Conservation (phyloP, 208 protist species). For the Trypanosomatidae sp. region DNA sequence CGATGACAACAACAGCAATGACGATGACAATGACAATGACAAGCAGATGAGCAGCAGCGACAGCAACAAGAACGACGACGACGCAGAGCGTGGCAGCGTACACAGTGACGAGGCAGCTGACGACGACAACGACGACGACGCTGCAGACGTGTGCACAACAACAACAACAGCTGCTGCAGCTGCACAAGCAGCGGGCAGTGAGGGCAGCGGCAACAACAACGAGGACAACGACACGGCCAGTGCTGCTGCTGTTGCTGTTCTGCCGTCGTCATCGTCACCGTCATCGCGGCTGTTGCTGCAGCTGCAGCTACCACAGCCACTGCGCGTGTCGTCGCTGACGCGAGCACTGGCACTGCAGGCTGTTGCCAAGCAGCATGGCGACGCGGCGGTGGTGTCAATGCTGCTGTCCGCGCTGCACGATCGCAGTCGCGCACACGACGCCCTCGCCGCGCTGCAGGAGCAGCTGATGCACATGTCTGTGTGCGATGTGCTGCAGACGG, state of each 20-base stretch:
- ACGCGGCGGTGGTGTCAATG: too few species aligned
- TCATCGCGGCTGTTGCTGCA: background rate
- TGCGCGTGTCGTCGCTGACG: background rate
- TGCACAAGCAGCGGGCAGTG: too few species aligned
- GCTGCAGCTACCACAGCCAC: background rate
- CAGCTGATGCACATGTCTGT: too few species aligned
- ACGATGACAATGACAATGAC: background rate
- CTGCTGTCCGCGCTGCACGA: too few species aligned
- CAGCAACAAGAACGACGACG: background rate
- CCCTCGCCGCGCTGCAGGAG: too few species aligned
- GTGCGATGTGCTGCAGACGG: too few species aligned
- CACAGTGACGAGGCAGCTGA: background rate
- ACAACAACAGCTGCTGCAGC: too few species aligned
- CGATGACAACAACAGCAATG: constrained; percentile 1
- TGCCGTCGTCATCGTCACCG: background rate
- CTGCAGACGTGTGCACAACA: too few species aligned
- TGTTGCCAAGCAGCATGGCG: too few species aligned
- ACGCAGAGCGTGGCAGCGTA: background rate
- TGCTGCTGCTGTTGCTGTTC: background rate
- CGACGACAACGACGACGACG: background rate
- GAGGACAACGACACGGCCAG: background rate
- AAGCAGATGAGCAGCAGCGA: background rate
- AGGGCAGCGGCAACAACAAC: background rate
- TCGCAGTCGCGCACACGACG: too few species aligned
- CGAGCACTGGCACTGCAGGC: too few species aligned